Evolutionary conservation across 805 yeast species (phyloP).

Genomic region (Maudiozyma serrabonitensis): DNA sequence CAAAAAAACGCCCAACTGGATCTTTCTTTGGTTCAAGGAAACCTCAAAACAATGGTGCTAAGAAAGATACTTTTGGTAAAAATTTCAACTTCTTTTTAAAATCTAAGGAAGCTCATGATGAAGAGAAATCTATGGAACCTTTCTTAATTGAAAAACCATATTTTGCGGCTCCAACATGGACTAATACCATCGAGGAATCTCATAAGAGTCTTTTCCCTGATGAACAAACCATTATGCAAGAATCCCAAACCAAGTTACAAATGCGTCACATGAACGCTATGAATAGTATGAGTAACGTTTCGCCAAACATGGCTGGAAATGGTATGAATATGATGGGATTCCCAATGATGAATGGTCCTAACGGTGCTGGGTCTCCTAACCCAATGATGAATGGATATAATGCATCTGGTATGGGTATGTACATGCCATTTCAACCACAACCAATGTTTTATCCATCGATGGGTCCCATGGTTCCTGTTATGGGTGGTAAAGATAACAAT

Average conservation of each 20-base stretch:
- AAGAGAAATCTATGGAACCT: constrained; percentile 24
- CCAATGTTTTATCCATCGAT: constrained; percentile 27
- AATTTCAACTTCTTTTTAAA: constrained; percentile 46
- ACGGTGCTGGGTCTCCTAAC: constrained; percentile 12
- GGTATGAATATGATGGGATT: constrained; percentile 23
- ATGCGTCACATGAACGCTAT: constrained; percentile 26
- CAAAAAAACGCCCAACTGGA: constrained; percentile 20
- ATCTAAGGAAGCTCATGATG: constrained; percentile 31
- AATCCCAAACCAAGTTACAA: constrained; percentile 24
- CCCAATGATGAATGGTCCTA: constrained; percentile 21
- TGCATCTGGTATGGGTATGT: constrained; percentile 21
- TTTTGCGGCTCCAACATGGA: constrained; percentile 73
- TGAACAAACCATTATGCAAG: constrained; percentile 22
- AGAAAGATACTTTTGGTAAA: constrained; percentile 30
- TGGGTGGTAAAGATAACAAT: constrained; percentile 14
- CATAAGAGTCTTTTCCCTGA: constrained; percentile 45
- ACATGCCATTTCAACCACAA: constrained; percentile 29
- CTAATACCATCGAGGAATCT: constrained; percentile 45
- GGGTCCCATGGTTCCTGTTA: constrained; percentile 25
- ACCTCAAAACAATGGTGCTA: constrained; percentile 23
- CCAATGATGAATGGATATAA: constrained; percentile 22
- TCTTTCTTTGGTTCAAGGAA: constrained; percentile 34
- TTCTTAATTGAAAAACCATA: constrained; percentile 52
- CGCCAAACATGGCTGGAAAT: constrained; percentile 14
- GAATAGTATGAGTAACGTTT: constrained; percentile 13